Base-by-base conservation (phyloP, 495 filamentous ascomycete species). In the Penicillium coffeae region DNA sequence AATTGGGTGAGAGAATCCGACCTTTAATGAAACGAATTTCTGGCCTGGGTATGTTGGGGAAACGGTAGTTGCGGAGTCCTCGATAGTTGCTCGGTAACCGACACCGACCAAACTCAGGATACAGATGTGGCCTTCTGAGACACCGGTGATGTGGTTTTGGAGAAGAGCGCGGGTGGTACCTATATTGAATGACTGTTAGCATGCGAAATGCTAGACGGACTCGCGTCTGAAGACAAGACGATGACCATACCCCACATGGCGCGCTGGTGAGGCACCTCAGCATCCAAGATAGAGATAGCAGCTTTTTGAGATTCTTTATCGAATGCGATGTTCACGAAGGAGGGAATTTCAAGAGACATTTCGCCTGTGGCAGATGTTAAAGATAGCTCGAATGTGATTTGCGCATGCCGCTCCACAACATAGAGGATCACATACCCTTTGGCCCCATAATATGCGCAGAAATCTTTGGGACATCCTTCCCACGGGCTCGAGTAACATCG, bases 81-180 rank as follows among this genome's bases (percentile, higher is more conserved):
- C 93, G 52, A 97, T 75, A 5, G 82, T 87, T 2, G 93, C 93
- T 63, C 89, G 78, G 78, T 96, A 98, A 55, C 93, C 93, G 42
- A 98, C 94, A 62, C 93, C 93, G n/a, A 96, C 89, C 33, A 98
- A 74, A 51, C 93, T 85, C 27, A 98, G 73, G 54, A 98, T 88
- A 13, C 90, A 89, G 5, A 89, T 88, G 68, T 98, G 93, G 13
- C 93, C 93, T 81, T 97, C 93, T 3, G 89, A 94, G 27, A 97
- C 93, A 43, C 93, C 93, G 30, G 87, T 80, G 47, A 98, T 85
- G 69, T 90, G 83, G 65, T 90, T 90, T 58, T 89, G 85, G 42
- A 98, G 78, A 58, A 93, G 90, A 14, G 90, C 83, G 60, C 93
- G 90, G 20, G 80, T 86, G 2, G 92, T 96, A 42, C 90, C 90